phyloP scores from a whole-genome alignment of 345 rosid species.

The Eucalyptus cladocalyx region DNA sequence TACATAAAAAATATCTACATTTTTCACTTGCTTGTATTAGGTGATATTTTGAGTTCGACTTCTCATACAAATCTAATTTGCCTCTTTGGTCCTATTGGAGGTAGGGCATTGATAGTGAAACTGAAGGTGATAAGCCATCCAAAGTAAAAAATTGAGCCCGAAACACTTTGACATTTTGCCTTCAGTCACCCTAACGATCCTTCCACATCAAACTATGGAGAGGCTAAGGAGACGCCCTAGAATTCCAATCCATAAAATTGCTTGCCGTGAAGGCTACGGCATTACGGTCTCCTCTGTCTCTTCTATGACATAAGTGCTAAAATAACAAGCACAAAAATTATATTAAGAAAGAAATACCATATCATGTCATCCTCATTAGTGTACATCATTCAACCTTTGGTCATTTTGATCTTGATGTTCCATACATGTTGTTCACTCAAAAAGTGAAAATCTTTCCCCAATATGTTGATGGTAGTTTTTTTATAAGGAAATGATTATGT shows the following conservation, averaged over 20 bases:
- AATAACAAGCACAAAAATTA: neutral
- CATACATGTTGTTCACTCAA: neutral
- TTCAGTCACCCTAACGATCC: neutral
- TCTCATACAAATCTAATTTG: neutral
- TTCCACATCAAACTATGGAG: neutral
- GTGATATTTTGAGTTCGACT: neutral
- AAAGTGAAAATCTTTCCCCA: too few relatives aligned
- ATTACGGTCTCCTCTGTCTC: neutral
- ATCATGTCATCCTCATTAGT: neutral
- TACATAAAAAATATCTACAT: fast-evolving
- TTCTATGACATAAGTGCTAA: neutral
- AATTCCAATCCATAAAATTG: neutral
- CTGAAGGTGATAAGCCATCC: neutral
- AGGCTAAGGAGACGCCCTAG: neutral
- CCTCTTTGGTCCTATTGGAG: neutral
- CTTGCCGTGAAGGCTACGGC: neutral
- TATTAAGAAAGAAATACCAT: neutral
- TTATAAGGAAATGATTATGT: too few relatives aligned
- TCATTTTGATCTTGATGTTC: neutral
- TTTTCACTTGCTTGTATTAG: neutral
- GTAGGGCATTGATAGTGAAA: neutral
- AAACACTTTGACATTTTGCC: neutral
- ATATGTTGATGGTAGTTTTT: too few relatives aligned
- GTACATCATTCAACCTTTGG: neutral
- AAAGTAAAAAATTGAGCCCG: neutral